Conservation (phyloP, 192 early-diverging fungal species). For the Chytriomyces hyalinus region DNA sequence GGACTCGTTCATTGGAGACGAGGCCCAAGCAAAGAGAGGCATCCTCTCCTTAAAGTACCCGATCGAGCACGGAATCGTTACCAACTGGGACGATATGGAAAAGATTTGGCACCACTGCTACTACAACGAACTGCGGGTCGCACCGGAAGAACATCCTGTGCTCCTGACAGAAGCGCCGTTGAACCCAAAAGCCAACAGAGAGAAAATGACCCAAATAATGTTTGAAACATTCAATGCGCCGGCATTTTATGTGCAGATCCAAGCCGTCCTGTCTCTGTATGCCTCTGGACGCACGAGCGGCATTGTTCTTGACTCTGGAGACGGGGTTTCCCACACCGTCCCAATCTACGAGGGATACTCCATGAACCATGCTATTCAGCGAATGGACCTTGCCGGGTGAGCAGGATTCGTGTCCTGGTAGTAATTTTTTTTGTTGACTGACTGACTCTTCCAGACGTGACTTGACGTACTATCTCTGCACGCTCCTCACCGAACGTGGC, state of each 20-base stretch:
- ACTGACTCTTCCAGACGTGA: conserved; percentile 31
- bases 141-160: conserved; percentile 69
- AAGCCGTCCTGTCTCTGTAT: conserved; percentile 63
- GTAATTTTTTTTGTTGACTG: conserved; percentile 41
- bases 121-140: conserved; percentile 70
- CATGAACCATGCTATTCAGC: conserved; percentile 37
- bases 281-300: conserved; percentile 58
- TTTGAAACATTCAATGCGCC: conserved; percentile 70
- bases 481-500: conserved; percentile 65
- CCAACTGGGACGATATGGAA: conserved; percentile 75
- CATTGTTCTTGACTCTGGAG: conserved; percentile 68
- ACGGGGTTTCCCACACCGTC: conserved; percentile 69
- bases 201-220: conserved; percentile 70
- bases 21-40: conserved; percentile 70
- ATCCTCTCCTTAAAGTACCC: conserved; percentile 68
- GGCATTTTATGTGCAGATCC: conserved; percentile 67
- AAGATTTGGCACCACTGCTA: conserved; percentile 73
- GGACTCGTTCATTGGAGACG: conserved; percentile 71
- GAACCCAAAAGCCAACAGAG: conserved; percentile 68
- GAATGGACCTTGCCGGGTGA: conserved; percentile 62
- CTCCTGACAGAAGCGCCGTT: conserved; percentile 67
- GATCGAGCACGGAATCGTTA: conserved; percentile 69
- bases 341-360: conserved; percentile 71
- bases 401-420: background rate
- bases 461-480: conserved; percentile 55